A percentile compares a stretch with the other conserved stretches of the same genome.
Conservation (phyloP, 805 yeast genomes). For the Maudiozyma turicensis region DNA sequence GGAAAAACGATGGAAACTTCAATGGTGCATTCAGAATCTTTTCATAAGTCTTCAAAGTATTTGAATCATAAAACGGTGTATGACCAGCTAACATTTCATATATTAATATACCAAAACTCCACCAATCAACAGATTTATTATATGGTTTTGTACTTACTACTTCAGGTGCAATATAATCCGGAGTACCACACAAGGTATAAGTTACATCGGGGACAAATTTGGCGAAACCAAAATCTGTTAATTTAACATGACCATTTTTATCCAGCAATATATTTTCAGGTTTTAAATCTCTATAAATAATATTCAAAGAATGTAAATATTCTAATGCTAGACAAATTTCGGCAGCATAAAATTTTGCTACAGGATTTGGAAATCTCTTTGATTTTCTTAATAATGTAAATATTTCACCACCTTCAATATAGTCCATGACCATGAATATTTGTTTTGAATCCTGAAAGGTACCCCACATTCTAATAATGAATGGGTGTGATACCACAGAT, state of each 20-base stretch:
- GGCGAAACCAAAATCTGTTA: conserved; percentile 93
- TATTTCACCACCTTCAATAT: conserved; percentile 91
- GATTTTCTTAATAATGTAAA: conserved; percentile 78
- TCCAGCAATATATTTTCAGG: conserved; percentile 88
- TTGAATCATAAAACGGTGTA: conserved; percentile 87
- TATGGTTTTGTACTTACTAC: conserved; percentile 90
- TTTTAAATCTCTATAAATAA: conserved; percentile 84
- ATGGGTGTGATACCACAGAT: conserved; percentile 80
- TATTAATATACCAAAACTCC: conserved; percentile 88
- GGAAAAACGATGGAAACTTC: conserved; percentile 66
- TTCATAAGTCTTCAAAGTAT: conserved; percentile 91
- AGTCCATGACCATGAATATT: conserved; percentile 92
- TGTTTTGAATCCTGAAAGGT: conserved; percentile 83
- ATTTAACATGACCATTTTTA: conserved; percentile 80
- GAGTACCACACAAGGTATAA: conserved; percentile 91
- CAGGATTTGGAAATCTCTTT: conserved; percentile 89
- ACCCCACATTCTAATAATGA: conserved; percentile 92
- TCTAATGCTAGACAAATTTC: conserved; percentile 81
- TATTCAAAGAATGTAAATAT: conserved; percentile 74
- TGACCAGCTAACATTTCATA: conserved; percentile 93
- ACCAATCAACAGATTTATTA: conserved; percentile 94
- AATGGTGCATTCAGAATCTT: conserved; percentile 77
- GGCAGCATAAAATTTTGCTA: conserved; percentile 92
- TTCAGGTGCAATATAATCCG: conserved; percentile 95
- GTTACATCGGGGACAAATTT: conserved; percentile 88